Evolutionary conservation across 805 yeast species (phyloP).

Genomic region (Starmerella potacharoeniae): DNA sequence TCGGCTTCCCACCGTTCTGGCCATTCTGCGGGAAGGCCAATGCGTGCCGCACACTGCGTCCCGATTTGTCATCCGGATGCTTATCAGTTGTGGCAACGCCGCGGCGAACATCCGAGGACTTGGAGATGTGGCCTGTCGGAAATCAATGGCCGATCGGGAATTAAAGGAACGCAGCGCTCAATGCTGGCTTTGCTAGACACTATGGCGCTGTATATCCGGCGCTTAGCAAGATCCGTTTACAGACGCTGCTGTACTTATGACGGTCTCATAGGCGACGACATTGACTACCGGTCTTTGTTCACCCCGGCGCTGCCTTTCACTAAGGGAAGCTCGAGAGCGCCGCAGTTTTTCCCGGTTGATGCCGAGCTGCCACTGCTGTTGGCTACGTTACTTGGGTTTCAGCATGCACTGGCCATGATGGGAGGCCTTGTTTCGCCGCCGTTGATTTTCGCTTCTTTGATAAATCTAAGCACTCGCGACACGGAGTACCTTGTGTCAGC

Average conservation of each 20-base stretch:
- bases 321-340: conserved; percentile 47
- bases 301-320: conserved; percentile 69
- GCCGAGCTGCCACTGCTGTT: conserved; percentile 68
- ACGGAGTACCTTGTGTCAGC: conserved; percentile 62
- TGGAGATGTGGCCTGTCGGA: no score
- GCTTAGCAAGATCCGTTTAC: conserved; percentile 1
- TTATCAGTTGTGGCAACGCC: no score
- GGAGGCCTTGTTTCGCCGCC: conserved; percentile 91
- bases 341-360: conserved; percentile 59
- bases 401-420: conserved; percentile 80
- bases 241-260: conserved; percentile 51
- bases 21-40: no score
- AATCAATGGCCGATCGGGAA: no score
- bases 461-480: conserved; percentile 41
- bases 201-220: no score
- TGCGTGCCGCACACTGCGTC: no score
- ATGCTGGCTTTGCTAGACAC: no score
- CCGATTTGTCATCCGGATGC: no score
- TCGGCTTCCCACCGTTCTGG: no score
- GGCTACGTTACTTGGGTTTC: conserved; percentile 71
- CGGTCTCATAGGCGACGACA: conserved; percentile 79
- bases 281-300: conserved; percentile 69
- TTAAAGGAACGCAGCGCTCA: no score
- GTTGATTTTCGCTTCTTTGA: conserved; percentile 51
- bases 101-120: no score